Evolutionary conservation across 1,139 yeast species (phyloP).

Genomic region (Saccharomycopsis hybrid): DNA sequence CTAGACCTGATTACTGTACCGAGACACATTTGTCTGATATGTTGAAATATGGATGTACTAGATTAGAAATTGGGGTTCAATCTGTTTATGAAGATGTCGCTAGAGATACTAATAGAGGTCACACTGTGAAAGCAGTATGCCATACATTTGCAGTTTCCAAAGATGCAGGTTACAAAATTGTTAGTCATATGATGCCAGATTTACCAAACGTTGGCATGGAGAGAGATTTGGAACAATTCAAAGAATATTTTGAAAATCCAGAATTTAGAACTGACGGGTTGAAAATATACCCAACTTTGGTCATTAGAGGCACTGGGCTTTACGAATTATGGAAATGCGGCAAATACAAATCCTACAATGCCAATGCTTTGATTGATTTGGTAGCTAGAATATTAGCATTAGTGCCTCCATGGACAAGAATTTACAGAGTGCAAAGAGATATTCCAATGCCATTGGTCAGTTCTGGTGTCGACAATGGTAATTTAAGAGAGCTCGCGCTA

Average conservation of each 20-base stretch:
- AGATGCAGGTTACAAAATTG: slow-evolving; percentile 97
- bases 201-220: slow-evolving; percentile 98
- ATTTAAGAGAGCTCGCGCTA: slow-evolving; percentile 86
- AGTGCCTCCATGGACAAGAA: slow-evolving; percentile 99
- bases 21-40: slow-evolving; percentile 92
- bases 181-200: slow-evolving; percentile 99
- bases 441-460: slow-evolving; percentile 99
- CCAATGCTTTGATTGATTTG: slow-evolving; percentile 86
- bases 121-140: slow-evolving; percentile 92
- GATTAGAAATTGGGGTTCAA: slow-evolving; percentile 96
- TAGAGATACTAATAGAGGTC: slow-evolving; percentile 96
- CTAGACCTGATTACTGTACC: slow-evolving; percentile 98
- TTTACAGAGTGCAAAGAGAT: slow-evolving; percentile 96
- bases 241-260: slow-evolving; percentile 95
- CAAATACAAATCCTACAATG: slow-evolving; percentile 86
- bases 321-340: slow-evolving; percentile 98
- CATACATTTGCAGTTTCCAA: slow-evolving; percentile 93
- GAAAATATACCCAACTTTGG: slow-evolving; percentile 91
- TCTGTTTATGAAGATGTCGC: slow-evolving; percentile 98
- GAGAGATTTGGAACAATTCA: slow-evolving; percentile 90
- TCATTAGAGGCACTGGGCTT: slow-evolving; percentile 94
- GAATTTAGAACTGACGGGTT: slow-evolving; percentile 96
- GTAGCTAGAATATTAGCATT: slow-evolving; percentile 93
- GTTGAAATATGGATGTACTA: slow-evolving; percentile 94
- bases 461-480: slow-evolving; percentile 97